Evolutionary conservation across 2,329 filamentous ascomycete genomes (phyloP).

Genomic region (Xylaria sp.): DNA sequence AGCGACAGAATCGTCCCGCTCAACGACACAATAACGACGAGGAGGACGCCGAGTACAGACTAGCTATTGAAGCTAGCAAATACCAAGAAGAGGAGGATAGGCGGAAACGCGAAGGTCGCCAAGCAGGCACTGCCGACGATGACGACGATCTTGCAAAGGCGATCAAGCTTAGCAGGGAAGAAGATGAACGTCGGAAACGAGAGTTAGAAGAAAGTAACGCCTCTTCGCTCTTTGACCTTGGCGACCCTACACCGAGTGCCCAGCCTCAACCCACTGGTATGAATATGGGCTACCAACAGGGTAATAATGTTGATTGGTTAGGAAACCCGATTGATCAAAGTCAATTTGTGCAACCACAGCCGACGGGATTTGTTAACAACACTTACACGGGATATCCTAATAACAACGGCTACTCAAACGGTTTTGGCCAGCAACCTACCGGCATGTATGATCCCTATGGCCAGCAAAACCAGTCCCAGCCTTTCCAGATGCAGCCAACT

Average conservation of each 20-base stretch:
- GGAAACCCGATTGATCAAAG: constrained; percentile 89
- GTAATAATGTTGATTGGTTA: constrained; percentile 95
- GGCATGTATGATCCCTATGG: constrained; percentile 78
- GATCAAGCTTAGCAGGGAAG: constrained; percentile 92
- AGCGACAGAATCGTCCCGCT: constrained; percentile 60
- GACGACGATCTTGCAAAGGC: constrained; percentile 95
- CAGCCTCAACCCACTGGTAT: constrained; percentile 87
- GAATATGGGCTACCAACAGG: constrained; percentile 98
- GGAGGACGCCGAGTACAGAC: constrained; percentile 88
- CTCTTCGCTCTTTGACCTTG: constrained; percentile 83
- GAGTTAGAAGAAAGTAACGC: constrained; percentile 90
- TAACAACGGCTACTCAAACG: constrained; percentile 72
- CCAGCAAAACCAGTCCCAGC: constrained; percentile 55
- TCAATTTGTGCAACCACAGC: constrained; percentile 81
- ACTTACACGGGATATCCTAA: constrained; percentile 65
- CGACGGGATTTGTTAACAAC: constrained; percentile 76
- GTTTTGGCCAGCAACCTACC: constrained; percentile 74
- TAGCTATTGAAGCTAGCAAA: constrained; percentile 95
- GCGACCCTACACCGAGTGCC: constrained; percentile 66
- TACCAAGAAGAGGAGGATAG: constrained; percentile 92
- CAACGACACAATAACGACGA: constrained; percentile 73
- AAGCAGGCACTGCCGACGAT: constrained; percentile 69
- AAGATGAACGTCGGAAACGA: constrained; percentile 87
- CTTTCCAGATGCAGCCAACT: constrained; percentile 63
- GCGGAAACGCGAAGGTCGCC: constrained; percentile 74